phyloP scores from a whole-genome alignment of 495 filamentous ascomycete genomes.

The Trichoderma asperelloides region DNA sequence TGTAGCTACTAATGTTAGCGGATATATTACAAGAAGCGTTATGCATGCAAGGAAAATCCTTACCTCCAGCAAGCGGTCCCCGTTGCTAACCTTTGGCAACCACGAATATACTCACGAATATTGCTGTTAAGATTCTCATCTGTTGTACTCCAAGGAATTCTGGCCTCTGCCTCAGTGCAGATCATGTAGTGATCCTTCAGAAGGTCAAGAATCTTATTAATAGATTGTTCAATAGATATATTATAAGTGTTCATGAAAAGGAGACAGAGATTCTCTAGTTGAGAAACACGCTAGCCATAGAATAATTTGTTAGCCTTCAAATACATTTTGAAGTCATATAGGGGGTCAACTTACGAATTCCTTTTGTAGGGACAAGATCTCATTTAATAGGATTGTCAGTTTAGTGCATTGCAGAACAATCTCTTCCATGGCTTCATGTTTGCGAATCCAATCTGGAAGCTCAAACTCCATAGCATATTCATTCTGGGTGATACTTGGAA shows the following conservation, averaged over 20 bases:
- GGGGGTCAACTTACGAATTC: neutral
- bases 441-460: neutral
- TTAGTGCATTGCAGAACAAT: neutral
- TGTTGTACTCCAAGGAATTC: neutral
- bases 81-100: neutral
- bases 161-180: neutral
- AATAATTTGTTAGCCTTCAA: neutral
- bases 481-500: neutral
- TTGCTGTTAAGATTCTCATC: neutral
- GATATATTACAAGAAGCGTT: neutral
- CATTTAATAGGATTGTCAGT: neutral
- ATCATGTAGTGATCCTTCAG: neutral
- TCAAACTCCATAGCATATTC: neutral
- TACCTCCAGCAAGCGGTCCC: neutral
- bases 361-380: neutral
- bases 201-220: neutral
- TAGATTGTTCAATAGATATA: neutral
- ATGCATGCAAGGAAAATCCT: neutral
- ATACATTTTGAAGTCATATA: neutral
- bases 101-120: neutral
- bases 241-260: neutral
- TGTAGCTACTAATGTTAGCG: neutral
- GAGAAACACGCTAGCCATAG: neutral
- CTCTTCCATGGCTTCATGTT: neutral
- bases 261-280: neutral